Base-by-base conservation (phyloP, 352 stramenopile genomes). In the Phytophthora niederhauseri region DNA sequence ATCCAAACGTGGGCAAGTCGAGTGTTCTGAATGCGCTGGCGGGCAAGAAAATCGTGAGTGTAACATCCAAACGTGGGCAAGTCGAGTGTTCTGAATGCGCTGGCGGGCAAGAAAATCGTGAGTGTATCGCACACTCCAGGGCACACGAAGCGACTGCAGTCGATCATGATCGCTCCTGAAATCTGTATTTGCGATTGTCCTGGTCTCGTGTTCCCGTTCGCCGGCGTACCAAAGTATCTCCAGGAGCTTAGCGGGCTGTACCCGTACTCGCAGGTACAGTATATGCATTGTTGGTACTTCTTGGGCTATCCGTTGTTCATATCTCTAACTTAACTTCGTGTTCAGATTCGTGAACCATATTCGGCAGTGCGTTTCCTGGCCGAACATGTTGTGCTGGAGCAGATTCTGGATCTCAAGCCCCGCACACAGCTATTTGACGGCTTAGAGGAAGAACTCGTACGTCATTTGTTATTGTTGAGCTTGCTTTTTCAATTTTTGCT, bases 1-100 rank as follows among this genome's bases (percentile, higher is more conserved):
- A 97, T 54, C 89, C 88, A 30, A 97, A 97, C 64, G 88, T 95
- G n/a, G 89, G 89, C 61, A 97, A 97, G 64, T 95, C 86, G 19
- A 96, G 88, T 61, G 83, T 97, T 24, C 73, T 97, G 26, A 97
- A 97, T 50, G 87, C 88, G 7, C 73, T 97, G 17, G 85, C 84
- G 2, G 88, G 87, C 53, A 95, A 95, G 71, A 97, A 97, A 61
- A 85, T 94, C 53, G 87, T 94, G 53, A 96, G 87, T 57, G 89
- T 94, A 12, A 11, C 87, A 97, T 54, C 89, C 88, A 30, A 97
- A 97, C 64, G 88, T 95, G n/a, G 89, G 89, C 61, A 97, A 97
- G 64, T 95, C 86, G 19, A 96, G 88, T 61, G 83, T 97, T 24
- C 73, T 97, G 26, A 97, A 97, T 50, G 87, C 88, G 7, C 73